phyloP scores from a whole-genome alignment of 805 yeast genomes.

The Barnettozyma pratensis region DNA sequence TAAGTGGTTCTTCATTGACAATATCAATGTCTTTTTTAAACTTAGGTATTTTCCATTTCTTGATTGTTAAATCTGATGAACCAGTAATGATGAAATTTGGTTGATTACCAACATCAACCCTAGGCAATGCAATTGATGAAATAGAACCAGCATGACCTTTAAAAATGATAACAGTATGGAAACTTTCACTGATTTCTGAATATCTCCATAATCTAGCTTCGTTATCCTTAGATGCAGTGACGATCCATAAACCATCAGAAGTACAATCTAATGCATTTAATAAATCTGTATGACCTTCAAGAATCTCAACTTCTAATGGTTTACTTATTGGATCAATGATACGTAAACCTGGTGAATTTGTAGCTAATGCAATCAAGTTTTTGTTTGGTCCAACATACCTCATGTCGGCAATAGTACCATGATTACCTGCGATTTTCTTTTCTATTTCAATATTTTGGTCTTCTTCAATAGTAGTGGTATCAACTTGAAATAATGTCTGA shows the following conservation, averaged over 20 bases:
- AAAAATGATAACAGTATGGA: constrained; percentile 52
- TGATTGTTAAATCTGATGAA: constrained; percentile 80
- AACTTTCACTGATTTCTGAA: constrained; percentile 37
- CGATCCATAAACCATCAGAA: constrained; percentile 81
- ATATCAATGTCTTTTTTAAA: constrained; percentile 45
- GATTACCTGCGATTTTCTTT: constrained; percentile 80
- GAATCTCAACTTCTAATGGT: constrained; percentile 56
- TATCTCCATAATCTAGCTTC: constrained; percentile 81
- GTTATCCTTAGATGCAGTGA: constrained; percentile 86
- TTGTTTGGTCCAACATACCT: constrained; percentile 63
- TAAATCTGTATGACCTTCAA: constrained; percentile 82
- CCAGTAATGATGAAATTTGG: constrained; percentile 82
- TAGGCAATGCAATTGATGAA: constrained; percentile 73
- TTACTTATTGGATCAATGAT: constrained; percentile 55
- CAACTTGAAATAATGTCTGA: constrained; percentile 65
- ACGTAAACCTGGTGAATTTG: constrained; percentile 87
- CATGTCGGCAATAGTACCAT: constrained; percentile 92
- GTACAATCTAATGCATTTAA: constrained; percentile 77
- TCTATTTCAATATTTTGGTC: constrained; percentile 35
- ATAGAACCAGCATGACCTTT: constrained; percentile 87
- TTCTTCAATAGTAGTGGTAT: constrained; percentile 27
- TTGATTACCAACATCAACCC: constrained; percentile 19
- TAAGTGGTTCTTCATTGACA: constrained; percentile 17
- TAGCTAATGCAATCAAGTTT: constrained; percentile 71
- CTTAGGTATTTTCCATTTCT: constrained; percentile 77